Percentiles rank a stretch among this genome's conserved stretches.
Conservation (phyloP, 2,329 filamentous ascomycete species). For the Penicillium concentricum region DNA sequence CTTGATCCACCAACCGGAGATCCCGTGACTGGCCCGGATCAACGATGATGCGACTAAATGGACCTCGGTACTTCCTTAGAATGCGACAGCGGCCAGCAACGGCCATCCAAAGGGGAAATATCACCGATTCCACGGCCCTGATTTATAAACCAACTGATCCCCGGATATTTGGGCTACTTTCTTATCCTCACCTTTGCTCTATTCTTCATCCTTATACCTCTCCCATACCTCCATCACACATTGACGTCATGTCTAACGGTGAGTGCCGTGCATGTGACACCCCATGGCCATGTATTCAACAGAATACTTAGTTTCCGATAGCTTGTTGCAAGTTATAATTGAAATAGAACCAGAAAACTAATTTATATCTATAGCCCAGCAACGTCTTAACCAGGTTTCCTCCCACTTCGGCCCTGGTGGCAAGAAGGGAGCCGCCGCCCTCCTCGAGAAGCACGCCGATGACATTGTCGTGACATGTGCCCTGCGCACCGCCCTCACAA, state of each 20-base stretch:
- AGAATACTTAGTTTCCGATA: neutral
- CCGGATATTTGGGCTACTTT: constrained; percentile 2
- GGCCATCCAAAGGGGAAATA: constrained; percentile 19
- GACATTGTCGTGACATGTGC: constrained; percentile 88
- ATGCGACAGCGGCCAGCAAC: constrained; percentile 7
- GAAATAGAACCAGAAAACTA: neutral
- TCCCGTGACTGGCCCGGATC: constrained; percentile 30
- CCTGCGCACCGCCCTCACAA: constrained; percentile 88
- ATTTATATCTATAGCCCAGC: constrained; percentile 46
- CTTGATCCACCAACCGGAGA: constrained; percentile 2
- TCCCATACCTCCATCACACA: constrained; percentile 12
- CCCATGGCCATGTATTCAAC: constrained; percentile 10
- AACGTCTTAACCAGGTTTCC: constrained; percentile 59
- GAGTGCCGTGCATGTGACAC: constrained; percentile 17
- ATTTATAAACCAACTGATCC: constrained; percentile 14
- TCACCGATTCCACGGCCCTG: constrained; percentile 10
- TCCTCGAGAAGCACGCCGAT: constrained; percentile 54
- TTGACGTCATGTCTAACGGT: constrained; percentile 46
- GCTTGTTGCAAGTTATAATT: neutral
- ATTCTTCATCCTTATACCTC: neutral
- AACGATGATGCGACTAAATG: constrained; percentile 22
- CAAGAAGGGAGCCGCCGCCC: constrained; percentile 35
- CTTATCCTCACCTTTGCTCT: neutral
- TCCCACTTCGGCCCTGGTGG: constrained; percentile 52
- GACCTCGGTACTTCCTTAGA: constrained; percentile 35